Evolutionary conservation across 768 basidiomycete species (phyloP).

Genomic region (Gyrodon lividus): DNA sequence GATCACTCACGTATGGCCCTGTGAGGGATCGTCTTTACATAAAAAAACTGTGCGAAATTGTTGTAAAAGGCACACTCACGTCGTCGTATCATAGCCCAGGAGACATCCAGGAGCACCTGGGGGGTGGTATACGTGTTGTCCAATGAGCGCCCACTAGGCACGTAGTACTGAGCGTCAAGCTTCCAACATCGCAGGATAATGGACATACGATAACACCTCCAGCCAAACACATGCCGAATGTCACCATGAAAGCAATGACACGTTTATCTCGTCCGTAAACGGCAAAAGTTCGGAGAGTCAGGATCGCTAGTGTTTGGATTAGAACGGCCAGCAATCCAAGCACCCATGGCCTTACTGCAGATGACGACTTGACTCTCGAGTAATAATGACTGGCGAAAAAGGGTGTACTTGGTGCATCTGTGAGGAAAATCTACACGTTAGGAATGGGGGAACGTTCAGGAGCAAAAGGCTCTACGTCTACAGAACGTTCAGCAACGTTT

Average conservation of each 20-base stretch:
- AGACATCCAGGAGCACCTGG: constrained; percentile 29
- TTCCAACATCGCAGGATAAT: background rate
- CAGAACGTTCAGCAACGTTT: no score
- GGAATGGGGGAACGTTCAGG: background rate
- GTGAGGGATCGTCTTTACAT: background rate
- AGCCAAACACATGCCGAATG: constrained; percentile 30
- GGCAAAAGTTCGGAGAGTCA: constrained; percentile 50
- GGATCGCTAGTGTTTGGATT: constrained; percentile 32
- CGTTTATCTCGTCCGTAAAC: constrained; percentile 43
- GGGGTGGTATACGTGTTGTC: constrained; percentile 33
- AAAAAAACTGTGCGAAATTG: background rate
- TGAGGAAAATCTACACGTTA: background rate
- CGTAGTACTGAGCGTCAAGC: background rate
- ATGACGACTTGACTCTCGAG: constrained; percentile 46
- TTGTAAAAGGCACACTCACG: background rate
- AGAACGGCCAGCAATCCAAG: background rate
- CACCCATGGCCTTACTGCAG: constrained; percentile 35
- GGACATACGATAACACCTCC: constrained; percentile 38
- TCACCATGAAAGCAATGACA: constrained; percentile 37
- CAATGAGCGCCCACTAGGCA: constrained; percentile 44
- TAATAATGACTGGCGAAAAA: constrained; percentile 42
- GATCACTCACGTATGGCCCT: constrained; percentile 10
- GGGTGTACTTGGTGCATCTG: constrained; percentile 41
- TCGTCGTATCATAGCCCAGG: constrained; percentile 1
- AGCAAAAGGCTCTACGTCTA: background rate